Evolutionary conservation across 192 early-diverging fungal genomes (phyloP), one percentile per base, ranked within the genome.

Genomic region (Spizellomyces sp.): DNA sequence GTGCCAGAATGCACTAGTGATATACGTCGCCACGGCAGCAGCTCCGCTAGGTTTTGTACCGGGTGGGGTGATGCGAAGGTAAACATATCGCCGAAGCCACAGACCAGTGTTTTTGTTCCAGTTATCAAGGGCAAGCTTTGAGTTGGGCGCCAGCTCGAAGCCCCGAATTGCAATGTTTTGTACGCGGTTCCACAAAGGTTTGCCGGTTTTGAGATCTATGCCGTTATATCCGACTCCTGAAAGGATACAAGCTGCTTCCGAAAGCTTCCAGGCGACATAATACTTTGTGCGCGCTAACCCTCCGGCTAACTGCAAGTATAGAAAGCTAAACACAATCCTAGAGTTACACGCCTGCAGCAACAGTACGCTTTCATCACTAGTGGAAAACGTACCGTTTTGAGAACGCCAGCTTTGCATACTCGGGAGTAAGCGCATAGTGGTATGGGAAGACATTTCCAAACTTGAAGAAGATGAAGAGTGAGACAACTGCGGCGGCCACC

Each of bases 81-180:
- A 96, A 36, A 96, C 90, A 75, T 89, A 94, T 76, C 93, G 84
- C 41, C 88, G 86, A 55, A 98, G 81, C 96, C 96, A 98, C 42
- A 80, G 79, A 67, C 90, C 92, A 6, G 95, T 96, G 55, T 88
- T 85, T 75, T 92, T 89, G 79, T 99, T 99, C 97, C 97, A 99
- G 66, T 80, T 75, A 64, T 95, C 94, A 36, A 90, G 76, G 10
- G 92, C 76, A 42, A 76, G 65, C 82, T 93, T 94, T 9, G 91
- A 68, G 69, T 90, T 95, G 71, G 88, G 70, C 0, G 89, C 91
- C 17, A 88, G 77, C 80, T 99, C 97, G 58, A 93, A 89, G 10
- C 47, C 58, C 42, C 70, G 66, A 21, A 96, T 83, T 52, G 89
- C 80, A 56, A 98, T 89, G 76, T 95, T 96, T 45, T 90, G 84